phyloP scores from a whole-genome alignment of 345 rosid species.

The Syzygium oleosum region DNA sequence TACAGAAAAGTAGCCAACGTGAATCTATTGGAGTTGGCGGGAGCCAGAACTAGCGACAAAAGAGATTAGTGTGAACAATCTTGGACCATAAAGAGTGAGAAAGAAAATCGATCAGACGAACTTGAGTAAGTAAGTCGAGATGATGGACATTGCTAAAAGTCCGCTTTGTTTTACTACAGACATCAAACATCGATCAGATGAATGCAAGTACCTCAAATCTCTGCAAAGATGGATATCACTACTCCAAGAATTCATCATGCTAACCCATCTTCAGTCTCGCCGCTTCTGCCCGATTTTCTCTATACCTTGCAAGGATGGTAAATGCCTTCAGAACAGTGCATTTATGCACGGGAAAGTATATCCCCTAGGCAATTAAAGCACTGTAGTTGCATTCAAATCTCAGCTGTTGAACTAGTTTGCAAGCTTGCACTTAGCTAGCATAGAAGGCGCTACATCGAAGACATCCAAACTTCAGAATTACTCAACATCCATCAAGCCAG shows the following conservation, averaged over 20 bases:
- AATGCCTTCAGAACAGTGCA: not conserved
- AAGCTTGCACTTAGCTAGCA: not conserved
- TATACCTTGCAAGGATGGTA: conserved; percentile 36
- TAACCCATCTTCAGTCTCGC: conserved; percentile 19
- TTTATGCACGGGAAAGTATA: not conserved
- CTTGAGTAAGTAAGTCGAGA: not conserved
- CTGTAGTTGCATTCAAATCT: not conserved
- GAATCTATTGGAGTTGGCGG: not conserved
- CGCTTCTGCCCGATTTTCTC: conserved; percentile 18
- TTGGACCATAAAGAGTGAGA: not conserved
- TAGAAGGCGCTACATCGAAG: not conserved
- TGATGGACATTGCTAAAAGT: not conserved
- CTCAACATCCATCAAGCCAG: not conserved
- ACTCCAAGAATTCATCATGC: not conserved
- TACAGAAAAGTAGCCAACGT: not conserved
- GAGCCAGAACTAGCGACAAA: not conserved
- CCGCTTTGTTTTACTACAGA: not conserved
- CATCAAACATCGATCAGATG: not conserved
- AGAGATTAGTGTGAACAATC: not conserved
- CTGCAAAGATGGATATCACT: not conserved
- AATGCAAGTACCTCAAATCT: not conserved
- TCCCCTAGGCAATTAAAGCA: not conserved
- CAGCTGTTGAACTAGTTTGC: not conserved
- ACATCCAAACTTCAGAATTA: not conserved
- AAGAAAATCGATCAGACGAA: not conserved